Conservation (phyloP, 805 yeast species). For the Wickerhamiella parazyma region DNA sequence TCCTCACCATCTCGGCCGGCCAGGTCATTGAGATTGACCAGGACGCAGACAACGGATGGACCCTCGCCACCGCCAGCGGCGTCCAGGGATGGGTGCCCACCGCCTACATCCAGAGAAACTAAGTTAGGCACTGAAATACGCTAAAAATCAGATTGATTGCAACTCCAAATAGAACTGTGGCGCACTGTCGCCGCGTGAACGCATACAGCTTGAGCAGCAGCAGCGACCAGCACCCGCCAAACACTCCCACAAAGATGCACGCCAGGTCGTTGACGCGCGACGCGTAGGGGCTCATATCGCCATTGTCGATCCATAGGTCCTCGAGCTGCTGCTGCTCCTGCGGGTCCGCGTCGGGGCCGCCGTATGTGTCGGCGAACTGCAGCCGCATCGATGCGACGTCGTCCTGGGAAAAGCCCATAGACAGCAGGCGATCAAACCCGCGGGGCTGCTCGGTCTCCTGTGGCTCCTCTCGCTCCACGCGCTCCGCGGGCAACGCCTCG, state of each 20-base stretch:
- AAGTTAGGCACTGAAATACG: slow-evolving; percentile 5
- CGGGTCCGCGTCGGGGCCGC: slow-evolving; percentile 22
- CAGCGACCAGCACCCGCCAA: slow-evolving; percentile 59
- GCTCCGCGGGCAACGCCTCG: slow-evolving; percentile 32
- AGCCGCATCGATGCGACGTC: slow-evolving; percentile 59
- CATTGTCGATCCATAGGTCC: slow-evolving; percentile 79
- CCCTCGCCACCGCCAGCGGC: slow-evolving; percentile 71
- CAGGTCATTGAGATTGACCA: slow-evolving; percentile 58
- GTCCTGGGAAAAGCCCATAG: slow-evolving; percentile 69
- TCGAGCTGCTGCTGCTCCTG: slow-evolving; percentile 34
- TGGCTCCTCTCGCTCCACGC: slow-evolving; percentile 34
- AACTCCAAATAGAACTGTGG: slow-evolving; percentile 1
- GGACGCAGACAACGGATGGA: slow-evolving; percentile 86
- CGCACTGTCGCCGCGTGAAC: not conserved
- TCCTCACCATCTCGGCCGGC: slow-evolving; percentile 63
- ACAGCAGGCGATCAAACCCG: slow-evolving; percentile 73
- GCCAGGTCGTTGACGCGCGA: slow-evolving; percentile 18
- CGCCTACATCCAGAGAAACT: slow-evolving; percentile 49
- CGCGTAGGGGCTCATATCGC: slow-evolving; percentile 33
- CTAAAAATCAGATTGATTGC: slow-evolving; percentile 2
- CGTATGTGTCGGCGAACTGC: slow-evolving; percentile 63
- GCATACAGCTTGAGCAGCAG: slow-evolving; percentile 31
- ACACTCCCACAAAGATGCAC: slow-evolving; percentile 50
- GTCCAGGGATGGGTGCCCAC: slow-evolving; percentile 97
- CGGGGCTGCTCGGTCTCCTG: slow-evolving; percentile 54